Evolutionary conservation across 1,284 basidiomycete genomes (phyloP).

Genomic region (Entoloma clypeatum): DNA sequence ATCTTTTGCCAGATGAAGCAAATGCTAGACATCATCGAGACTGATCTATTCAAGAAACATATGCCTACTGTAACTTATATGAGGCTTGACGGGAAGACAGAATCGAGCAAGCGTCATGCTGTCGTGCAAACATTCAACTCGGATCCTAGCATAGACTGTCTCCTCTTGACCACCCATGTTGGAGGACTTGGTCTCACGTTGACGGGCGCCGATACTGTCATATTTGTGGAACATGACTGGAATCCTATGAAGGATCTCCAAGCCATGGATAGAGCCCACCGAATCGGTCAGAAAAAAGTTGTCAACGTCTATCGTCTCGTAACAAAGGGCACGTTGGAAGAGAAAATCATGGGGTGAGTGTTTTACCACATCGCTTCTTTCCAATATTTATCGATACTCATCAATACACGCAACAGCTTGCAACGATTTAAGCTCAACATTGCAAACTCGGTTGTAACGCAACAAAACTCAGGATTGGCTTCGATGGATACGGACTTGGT

Average conservation of each 20-base stretch:
- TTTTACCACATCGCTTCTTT: background rate
- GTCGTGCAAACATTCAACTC: conserved; percentile 98
- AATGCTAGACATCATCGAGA: conserved; percentile 98
- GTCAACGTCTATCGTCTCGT: conserved; percentile 99
- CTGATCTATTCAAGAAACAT: conserved; percentile 83
- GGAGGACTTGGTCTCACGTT: conserved; percentile 95
- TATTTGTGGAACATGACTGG: conserved; percentile 99
- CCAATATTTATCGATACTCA: conserved; percentile 5
- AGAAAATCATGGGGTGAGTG: conserved; percentile 98
- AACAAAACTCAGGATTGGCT: conserved; percentile 91
- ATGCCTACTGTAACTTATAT: conserved; percentile 99
- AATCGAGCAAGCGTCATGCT: conserved; percentile 87
- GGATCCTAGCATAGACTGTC: conserved; percentile 96
- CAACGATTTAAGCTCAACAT: conserved; percentile 99
- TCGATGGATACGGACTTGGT: conserved; percentile 99
- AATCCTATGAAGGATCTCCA: conserved; percentile 99
- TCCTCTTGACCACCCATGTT: conserved; percentile 95
- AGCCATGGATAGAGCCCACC: conserved; percentile 98
- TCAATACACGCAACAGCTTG: conserved; percentile 46
- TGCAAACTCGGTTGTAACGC: conserved; percentile 94
- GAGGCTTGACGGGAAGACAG: conserved; percentile 92
- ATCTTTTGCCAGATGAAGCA: conserved; percentile 99
- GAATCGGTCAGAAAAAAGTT: conserved; percentile 98
- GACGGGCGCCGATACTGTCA: conserved; percentile 98
- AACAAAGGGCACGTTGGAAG: conserved; percentile 95